Base-by-base conservation (phyloP, 2,329 filamentous ascomycete species). In the Penicillium rolfsii region DNA sequence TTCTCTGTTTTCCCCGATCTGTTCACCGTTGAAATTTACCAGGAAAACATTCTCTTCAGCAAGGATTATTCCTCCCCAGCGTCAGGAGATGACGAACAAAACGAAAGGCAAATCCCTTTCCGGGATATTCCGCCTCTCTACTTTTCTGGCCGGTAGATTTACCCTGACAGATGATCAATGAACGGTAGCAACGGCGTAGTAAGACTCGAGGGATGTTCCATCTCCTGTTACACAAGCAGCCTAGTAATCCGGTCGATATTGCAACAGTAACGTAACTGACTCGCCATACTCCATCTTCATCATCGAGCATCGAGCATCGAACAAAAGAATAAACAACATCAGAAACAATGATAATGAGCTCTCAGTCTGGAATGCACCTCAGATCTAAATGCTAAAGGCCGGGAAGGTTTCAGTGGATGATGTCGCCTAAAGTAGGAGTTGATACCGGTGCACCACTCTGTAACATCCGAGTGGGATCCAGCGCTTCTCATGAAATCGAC, bases 211-310 rank as follows among this genome's bases (percentile, higher is more conserved):
- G 24, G 33, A 33, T 7, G 57, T 52, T 52, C 46, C 38, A 33
- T 54, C 49, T 36, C 43, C 19, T 41, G 69, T 70, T 54, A 54
- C 59, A 66, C 64, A 67, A 59, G 52, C 58, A 61, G 55, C 56
- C 59, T 38, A 36, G 54, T 60, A 41, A 40, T 59, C 43, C 58
- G 57, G 64, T 57, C 57, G 52, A 54, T 35, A 67, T 59, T 67
- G 61, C 61, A 69, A 71, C 60, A 61, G 60, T 63, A 66, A 63
- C 58, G 43, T 55, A 56, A 55, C 46, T 63, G n/a, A 26, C 49
- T 45, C 43, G 56, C 54, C 22, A 14, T 22, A 22, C 26, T 30
- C 30, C 24, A 19, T 19, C 40, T 59, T 8, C 22, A 52, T n/a
- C 26, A 36, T 58, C 45, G 48, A 61, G 36, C 24, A 36, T 58